Evolutionary conservation across 2,329 filamentous ascomycete genomes (phyloP).

Genomic region (Aspergillus fumigatiaffinis): DNA sequence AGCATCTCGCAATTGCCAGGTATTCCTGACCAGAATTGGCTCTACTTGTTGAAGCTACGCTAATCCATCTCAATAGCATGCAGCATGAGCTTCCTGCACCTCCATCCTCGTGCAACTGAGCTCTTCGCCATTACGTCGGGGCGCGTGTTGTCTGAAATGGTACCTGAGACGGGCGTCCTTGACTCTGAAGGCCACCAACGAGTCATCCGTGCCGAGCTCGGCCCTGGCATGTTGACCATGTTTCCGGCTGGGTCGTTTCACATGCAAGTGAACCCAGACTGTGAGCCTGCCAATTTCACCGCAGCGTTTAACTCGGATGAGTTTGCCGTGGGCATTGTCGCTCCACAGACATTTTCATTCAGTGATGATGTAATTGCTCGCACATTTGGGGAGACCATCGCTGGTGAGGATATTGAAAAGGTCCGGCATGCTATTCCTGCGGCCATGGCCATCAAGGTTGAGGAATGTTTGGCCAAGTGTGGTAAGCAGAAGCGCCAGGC

Average conservation of each 20-base stretch:
- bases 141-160: conserved; percentile 17
- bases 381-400: conserved; percentile 18
- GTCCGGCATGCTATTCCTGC: conserved; percentile 16
- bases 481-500: conserved; percentile 15
- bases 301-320: conserved; percentile 21
- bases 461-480: conserved; percentile 24
- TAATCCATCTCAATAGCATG: conserved; percentile 14
- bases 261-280: conserved; percentile 25
- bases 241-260: conserved; percentile 25
- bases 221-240: conserved; percentile 18
- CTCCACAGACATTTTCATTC: conserved; percentile 15
- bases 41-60: not conserved
- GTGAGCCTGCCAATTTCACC: conserved; percentile 20
- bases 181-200: conserved; percentile 15
- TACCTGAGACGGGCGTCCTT: conserved; percentile 12
- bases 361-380: conserved; percentile 17
- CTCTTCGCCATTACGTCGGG: conserved; percentile 19
- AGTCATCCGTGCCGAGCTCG: conserved; percentile 14
- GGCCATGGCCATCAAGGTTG: conserved; percentile 15
- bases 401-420: conserved; percentile 20
- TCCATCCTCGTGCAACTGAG: conserved; percentile 23
- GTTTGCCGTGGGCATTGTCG: conserved; percentile 18
- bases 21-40: not conserved
- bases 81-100: conserved; percentile 23
- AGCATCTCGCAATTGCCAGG: conserved; percentile 17